Base-by-base conservation (phyloP, 2,329 filamentous ascomycete genomes). In the Fusarium sp. region DNA sequence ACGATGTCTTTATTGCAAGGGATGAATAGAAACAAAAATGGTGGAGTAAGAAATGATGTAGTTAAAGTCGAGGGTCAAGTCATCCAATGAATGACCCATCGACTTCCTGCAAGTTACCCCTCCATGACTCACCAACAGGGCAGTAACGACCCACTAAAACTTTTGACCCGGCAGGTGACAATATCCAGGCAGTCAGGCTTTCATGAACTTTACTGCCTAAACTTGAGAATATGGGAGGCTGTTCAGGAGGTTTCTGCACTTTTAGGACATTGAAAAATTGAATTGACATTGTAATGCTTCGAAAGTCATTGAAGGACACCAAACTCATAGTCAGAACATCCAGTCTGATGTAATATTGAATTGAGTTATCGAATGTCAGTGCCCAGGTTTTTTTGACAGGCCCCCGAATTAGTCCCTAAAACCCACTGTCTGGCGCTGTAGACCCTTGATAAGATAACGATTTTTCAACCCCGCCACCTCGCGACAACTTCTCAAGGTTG, bases 371-470 rank as follows among this genome's bases (percentile, higher is more conserved):
- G 18, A 9, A 16, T 4, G 32, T 15, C 18, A 38, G 34, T 24
- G 41, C 41, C 9, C 6, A 24, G 7, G 9, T 24, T 5, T 40
- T 52, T 52, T 34, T 27, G 48, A 15, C 24, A 49, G 22, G 6
- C 2, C 8, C n/a, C 47, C 30, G 15, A 41, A 18, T 25, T 25
- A 11, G 38, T 41, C 22, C 43, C 67, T 30, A 15, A 34, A 71
- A 60, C 49, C 67, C 67, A 51, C 24, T 32, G 41, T 41, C 10
- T 18, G 24, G 49, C 34, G 2, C 49, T 52, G 30, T 56, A 38
- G 46, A 65, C 65, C 41, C 38, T 43, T 58, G 69, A 72, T 72
- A 71, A 71, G 69, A 71, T 72, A 72, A 71, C 65, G 65, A 46
- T 61, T 70, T 65, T 66, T 67, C 55, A 54, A 71, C 49, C 49